Base-by-base conservation (phyloP, 768 basidiomycete genomes). In the Lanmaoa pseudosensibilis region DNA sequence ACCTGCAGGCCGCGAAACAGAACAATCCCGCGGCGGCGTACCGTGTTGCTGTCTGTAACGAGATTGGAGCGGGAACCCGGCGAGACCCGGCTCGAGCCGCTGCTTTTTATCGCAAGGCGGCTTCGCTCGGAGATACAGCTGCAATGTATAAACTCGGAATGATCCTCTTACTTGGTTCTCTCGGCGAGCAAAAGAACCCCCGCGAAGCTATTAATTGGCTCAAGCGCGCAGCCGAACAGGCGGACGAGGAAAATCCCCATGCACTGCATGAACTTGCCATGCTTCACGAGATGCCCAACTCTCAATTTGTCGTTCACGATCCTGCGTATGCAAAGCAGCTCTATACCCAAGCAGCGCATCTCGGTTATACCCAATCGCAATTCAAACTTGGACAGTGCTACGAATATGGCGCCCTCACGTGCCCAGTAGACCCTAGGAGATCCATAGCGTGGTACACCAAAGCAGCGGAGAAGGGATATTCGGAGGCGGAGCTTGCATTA, bases 81-180 rank as follows among this genome's bases (percentile, higher is more conserved):
- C 82, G 87, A 64, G 96, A 98, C 66, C 87, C 87, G 0, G 80
- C 86, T 21, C 84, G 97, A 44, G 97, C 97, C 9, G 87, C 94
- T 27, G 88, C 94, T 5, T 98, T 99, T 69, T 98, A 98, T 75
- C 87, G 95, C 57, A 98, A 98, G 72, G 92, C 97, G 5, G 94
- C 94, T 10, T 94, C 94, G 2, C 77, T 98, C 36, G 95, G 95
- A 19, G 97, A 98, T 71, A 98, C 96, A 0, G 87, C 96, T 27
- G 97, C 94, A 4, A 99, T 98, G 97, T 98, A 97, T 78, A 98
- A 98, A 73, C 85, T 99, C n/a, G 94, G 94, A n/a, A 95, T 97
- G 88, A 90, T 98, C 60, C 80, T 97, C 32, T 79, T 98, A 21
- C 83, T 91, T 36, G 96, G 95, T 12, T 74, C 85, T 16, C 80